Evolutionary conservation across 805 yeast species (phyloP), one percentile per base, ranked within the genome.

Genomic region (Wickerhamiella slavikovae): DNA sequence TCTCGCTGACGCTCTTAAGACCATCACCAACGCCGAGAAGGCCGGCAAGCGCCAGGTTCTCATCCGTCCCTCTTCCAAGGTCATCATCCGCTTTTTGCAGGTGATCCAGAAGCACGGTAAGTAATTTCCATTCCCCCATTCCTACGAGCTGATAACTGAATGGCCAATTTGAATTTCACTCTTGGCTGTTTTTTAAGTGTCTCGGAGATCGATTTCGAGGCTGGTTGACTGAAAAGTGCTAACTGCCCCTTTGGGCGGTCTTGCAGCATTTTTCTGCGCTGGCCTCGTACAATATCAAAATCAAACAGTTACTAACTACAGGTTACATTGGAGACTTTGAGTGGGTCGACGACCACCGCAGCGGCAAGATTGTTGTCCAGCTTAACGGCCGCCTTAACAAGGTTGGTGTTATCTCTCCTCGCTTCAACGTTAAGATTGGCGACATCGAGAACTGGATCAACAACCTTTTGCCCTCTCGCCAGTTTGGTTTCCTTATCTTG

Each of bases 381-480:
- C 72, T 82, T 54, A 82, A 79, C 74, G 95, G 95, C 64, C 78
- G 95, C 70, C 71, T 82, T 55, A 82, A 82, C 92, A 85, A 83
- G 70, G 82, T 89, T 58, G 96, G 96, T 68, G 96, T 85, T 40
- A 83, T 83, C 60, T 79, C 92, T 42, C 96, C 96, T 64, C 80
- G 96, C 71, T 83, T 80, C 72, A 83, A 83, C 73, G 83, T 83
- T 56, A 79, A 80, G 67, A 73, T 85, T 46, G 74, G 64, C 58
- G 95, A 83, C 62, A 75, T 83, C 48, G 96, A 83, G 69, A 83
- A 79, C 68, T 83, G 96, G 96, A 80, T 93, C 51, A 92, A 74
- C 62, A 80, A 83, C 78, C 74, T 83, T 59, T 70, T 83, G 57
- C 96, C 96, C 62, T 93, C 96, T 47, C 80, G 96, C 76, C 96